Conservation (phyloP, 75 land plant genomes). For the Sequoiadendron giganteum region DNA sequence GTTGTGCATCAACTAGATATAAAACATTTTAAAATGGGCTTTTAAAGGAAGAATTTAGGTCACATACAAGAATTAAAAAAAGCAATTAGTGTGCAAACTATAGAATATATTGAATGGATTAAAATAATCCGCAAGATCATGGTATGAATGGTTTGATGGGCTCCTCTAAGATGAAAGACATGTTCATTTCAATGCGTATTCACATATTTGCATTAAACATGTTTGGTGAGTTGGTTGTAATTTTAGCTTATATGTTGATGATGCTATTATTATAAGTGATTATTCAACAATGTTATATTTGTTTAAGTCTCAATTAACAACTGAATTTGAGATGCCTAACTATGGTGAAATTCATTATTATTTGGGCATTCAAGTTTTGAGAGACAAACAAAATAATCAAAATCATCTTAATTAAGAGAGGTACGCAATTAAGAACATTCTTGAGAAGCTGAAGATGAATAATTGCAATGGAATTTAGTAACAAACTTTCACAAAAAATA, state of each 20-base stretch:
- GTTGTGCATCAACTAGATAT: constrained; percentile 14
- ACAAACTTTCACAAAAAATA: too few relatives aligned
- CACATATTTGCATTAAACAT: background rate
- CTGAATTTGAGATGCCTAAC: background rate
- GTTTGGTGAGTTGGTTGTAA: background rate
- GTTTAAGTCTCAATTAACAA: background rate
- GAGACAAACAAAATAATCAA: too few relatives aligned
- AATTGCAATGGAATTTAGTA: too few relatives aligned
- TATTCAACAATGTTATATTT: background rate
- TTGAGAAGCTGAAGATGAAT: too few relatives aligned
- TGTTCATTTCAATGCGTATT: background rate
- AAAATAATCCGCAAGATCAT: background rate
- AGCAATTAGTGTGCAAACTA: constrained; percentile 1
- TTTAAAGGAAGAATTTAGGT: background rate
- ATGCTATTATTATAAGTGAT: background rate
- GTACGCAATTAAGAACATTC: too few relatives aligned
- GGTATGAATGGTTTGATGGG: constrained; percentile 6
- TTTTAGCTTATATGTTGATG: constrained; percentile 23
- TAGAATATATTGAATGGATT: background rate
- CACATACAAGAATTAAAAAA: constrained; percentile 7
- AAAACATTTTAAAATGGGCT: constrained; percentile 12
- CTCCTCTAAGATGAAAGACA: constrained; percentile 10
- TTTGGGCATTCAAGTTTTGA: background rate
- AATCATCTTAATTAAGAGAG: too few relatives aligned
- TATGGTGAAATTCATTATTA: background rate